Evolutionary conservation across 148 eudicot genomes (phyloP), one percentile per base, ranked within the genome.

Genomic region (Chenopodium formosanum): DNA sequence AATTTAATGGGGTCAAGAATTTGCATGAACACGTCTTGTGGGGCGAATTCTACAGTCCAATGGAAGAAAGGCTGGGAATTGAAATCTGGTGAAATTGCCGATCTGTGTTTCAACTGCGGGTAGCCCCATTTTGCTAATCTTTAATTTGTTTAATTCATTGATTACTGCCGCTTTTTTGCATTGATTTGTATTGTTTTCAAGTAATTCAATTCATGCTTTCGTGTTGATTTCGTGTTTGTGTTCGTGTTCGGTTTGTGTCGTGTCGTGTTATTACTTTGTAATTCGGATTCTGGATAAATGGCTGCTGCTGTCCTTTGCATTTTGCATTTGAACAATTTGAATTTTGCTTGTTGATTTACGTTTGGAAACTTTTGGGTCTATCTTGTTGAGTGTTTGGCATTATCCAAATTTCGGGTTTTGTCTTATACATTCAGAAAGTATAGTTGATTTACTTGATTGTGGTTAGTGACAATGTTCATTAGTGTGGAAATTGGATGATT

Each of bases 91-190:
- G 90, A 90, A 84, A 82, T 85, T 80, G 94, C 97, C 64, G 88
- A 88, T 79, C 97, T 94, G 64, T 94, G 98, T 78, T 84, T 76
- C 85, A 77, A 79, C 77, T 94, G 98, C 92, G 98, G 98, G 98
- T 94, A 92, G 3, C 14, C 44, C 3, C n/a, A 29, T 29, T 53
- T 32, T 22, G 29, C 5, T 31, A 20, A 17, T 70, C 17, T 62
- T 73, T 10, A 47, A 22, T 34, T 65, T 44, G 66, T n/a, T 23
- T 74, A 6, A 27, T 48, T 25, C 11, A 0, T 56, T 9, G 76
- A 34, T 46, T 56, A 7, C 27, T 44, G 50, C n/a, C 46, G 25
- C 19, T 34, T 48, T 50, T 50, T 73, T 47, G 22, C 60, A 48
- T 52, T 81, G 25, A 74, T 64, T 81, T 65, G n/a, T 65, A 37